These are phyloP conservation scores for Chytriomyces sp. DNA, from an alignment of 192 early-diverging fungal genomes.

Conservation along the genomic window DNA sequence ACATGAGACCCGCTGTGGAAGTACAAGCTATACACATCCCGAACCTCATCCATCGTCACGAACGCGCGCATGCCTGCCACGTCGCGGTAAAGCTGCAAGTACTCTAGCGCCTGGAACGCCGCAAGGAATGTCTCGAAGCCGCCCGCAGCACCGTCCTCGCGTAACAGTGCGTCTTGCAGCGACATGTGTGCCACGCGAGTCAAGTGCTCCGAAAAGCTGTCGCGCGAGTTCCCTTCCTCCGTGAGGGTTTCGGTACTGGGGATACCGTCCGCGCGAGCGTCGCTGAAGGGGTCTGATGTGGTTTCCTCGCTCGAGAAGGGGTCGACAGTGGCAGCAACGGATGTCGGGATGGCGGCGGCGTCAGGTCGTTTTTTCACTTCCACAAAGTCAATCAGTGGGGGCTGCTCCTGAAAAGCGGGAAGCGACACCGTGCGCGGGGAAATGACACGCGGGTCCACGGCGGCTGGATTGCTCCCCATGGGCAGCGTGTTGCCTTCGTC, in stretches of 20 bases:
- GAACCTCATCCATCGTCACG: slow-evolving; percentile 1
- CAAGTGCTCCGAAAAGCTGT: neutral
- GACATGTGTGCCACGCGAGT: neutral
- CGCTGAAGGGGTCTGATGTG: neutral
- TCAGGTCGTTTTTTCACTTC: neutral
- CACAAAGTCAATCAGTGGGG: neutral
- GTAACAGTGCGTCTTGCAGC: too few relatives aligned
- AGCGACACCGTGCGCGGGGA: neutral
- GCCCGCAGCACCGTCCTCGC: neutral
- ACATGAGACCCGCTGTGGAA: neutral
- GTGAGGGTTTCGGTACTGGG: neutral
- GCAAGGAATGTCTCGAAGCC: neutral
- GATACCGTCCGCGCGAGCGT: neutral
- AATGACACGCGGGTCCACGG: neutral
- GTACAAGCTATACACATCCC: neutral
- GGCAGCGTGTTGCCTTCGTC: neutral
- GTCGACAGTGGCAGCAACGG: neutral
- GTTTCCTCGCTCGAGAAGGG: neutral
- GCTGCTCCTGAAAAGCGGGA: neutral
- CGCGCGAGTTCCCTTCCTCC: neutral
- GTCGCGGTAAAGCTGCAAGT: slow-evolving; percentile 2
- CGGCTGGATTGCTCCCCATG: neutral
- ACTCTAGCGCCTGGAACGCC: neutral
- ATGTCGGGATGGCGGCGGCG: neutral
- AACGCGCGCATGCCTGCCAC: neutral